These are phyloP conservation scores for Eustoma russellianum DNA, from an alignment of 257 asterid genomes.

Conservation along the genomic window DNA sequence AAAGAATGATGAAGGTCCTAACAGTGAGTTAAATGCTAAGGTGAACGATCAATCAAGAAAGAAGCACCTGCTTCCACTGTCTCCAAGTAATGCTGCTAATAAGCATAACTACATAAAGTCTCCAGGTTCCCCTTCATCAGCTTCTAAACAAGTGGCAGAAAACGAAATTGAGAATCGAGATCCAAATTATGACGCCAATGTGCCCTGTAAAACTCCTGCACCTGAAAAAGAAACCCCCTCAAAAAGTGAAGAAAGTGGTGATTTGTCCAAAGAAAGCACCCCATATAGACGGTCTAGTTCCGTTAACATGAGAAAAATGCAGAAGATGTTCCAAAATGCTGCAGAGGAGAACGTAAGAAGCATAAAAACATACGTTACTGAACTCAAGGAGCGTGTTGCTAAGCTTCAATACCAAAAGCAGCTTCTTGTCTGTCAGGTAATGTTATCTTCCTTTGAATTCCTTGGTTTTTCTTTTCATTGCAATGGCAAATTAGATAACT, in stretches of 20 bases:
- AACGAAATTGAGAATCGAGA: conserved; percentile 61
- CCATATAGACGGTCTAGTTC: conserved; percentile 88
- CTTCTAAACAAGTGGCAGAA: conserved; percentile 51
- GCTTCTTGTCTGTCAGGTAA: conserved; percentile 98
- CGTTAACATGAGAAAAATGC: conserved; percentile 94
- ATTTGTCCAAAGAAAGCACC: conserved; percentile 81
- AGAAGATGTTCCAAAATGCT: conserved; percentile 92
- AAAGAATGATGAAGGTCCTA: conserved; percentile 37
- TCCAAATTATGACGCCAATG: conserved; percentile 52
- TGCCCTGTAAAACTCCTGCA: conserved; percentile 42
- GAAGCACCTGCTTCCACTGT: conserved; percentile 63
- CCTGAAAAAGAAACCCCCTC: conserved; percentile 77
- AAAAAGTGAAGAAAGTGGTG: conserved; percentile 76
- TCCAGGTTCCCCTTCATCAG: conserved; percentile 83
- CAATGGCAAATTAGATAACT: too few relatives aligned
- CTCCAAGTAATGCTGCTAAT: conserved; percentile 62
- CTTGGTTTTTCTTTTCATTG: not conserved
- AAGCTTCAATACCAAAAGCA: conserved; percentile 95
- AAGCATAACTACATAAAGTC: conserved; percentile 62
- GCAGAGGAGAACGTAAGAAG: conserved; percentile 98
- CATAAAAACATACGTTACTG: conserved; percentile 84
- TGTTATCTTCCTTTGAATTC: not conserved
- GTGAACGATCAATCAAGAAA: conserved; percentile 51
- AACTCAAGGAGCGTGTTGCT: conserved; percentile 96
- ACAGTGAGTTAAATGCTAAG: conserved; percentile 37